These are phyloP conservation scores for Fraxinus albicans DNA, from an alignment of 305 asterid genomes.

Conservation along the genomic window DNA sequence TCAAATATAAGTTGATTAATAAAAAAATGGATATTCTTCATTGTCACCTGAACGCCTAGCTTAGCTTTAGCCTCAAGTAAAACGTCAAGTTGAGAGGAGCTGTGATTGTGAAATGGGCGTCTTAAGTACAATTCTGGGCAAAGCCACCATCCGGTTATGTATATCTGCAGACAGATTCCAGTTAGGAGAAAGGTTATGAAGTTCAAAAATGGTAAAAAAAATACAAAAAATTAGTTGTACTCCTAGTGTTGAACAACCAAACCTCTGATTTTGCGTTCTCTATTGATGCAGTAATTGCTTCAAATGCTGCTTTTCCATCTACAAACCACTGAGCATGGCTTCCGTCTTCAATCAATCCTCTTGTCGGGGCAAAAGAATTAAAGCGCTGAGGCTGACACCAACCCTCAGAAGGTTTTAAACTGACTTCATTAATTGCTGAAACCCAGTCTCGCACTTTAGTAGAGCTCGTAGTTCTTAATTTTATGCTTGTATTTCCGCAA, in stretches of 20 bases:
- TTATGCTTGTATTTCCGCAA: slow-evolving; percentile 57
- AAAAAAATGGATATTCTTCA: not conserved
- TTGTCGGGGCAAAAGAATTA: slow-evolving; percentile 75
- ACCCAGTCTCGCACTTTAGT: slow-evolving; percentile 73
- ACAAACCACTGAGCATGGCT: slow-evolving; percentile 94
- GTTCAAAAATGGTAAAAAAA: not conserved
- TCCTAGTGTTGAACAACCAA: slow-evolving; percentile 13
- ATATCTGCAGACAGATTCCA: slow-evolving; percentile 53
- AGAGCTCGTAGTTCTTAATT: slow-evolving; percentile 65
- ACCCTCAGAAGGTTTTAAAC: slow-evolving; percentile 56
- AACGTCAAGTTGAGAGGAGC: slow-evolving; percentile 73
- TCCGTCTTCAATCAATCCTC: slow-evolving; percentile 82
- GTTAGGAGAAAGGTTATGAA: slow-evolving; percentile 23
- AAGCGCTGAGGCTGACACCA: slow-evolving; percentile 87
- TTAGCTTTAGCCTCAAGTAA: slow-evolving; percentile 88
- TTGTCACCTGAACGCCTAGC: slow-evolving; percentile 84
- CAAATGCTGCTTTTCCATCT: slow-evolving; percentile 91
- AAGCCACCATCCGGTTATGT: slow-evolving; percentile 99
- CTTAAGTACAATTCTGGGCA: slow-evolving; percentile 90
- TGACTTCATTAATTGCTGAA: slow-evolving; percentile 64
- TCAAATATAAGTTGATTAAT: not conserved
- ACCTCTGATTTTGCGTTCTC: slow-evolving; percentile 91
- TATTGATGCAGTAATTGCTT: slow-evolving; percentile 82
- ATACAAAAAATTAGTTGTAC: not conserved
- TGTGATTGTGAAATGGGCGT: slow-evolving; percentile 71